These are phyloP conservation scores for Pythium biforme DNA, from an alignment of 352 stramenopile genomes.

Conservation along the genomic window DNA sequence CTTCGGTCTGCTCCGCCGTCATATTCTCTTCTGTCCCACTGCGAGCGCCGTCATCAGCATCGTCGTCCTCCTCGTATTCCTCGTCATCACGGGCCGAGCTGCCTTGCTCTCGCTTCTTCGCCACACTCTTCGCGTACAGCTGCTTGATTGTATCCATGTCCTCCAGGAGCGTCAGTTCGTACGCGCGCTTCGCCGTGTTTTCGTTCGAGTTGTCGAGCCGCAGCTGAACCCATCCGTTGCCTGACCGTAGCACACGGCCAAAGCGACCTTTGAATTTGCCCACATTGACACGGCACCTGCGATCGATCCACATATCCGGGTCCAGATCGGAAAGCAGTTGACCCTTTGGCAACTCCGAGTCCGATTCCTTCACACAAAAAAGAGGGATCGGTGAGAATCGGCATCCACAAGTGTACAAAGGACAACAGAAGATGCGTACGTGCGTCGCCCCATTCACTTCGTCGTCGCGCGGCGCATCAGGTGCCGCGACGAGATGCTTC, in stretches of 20 bases:
- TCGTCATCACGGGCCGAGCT: slow-evolving; percentile 36
- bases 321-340: slow-evolving; percentile 77
- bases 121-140: slow-evolving; percentile 65
- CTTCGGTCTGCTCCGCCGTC: slow-evolving; percentile 57
- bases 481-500: slow-evolving; percentile 43
- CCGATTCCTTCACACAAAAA: slow-evolving; percentile 11
- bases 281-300: slow-evolving; percentile 84
- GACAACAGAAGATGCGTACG: slow-evolving; percentile 12
- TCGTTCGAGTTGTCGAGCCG: slow-evolving; percentile 80
- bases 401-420: not conserved
- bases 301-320: slow-evolving; percentile 88
- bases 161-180: slow-evolving; percentile 84
- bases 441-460: slow-evolving; percentile 33
- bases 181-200: slow-evolving; percentile 86
- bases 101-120: slow-evolving; percentile 49
- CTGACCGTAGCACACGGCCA: slow-evolving; percentile 75
- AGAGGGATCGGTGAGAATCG: not conserved
- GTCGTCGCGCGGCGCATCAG: slow-evolving; percentile 31
- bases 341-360: slow-evolving; percentile 40
- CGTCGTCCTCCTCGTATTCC: slow-evolving; percentile 53
- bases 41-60: slow-evolving; percentile 43
- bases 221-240: slow-evolving; percentile 88
- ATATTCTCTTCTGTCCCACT: slow-evolving; percentile 58
- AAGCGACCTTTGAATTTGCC: slow-evolving; percentile 83
- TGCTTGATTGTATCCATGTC: slow-evolving; percentile 79